Evolutionary conservation across 2,329 filamentous ascomycete genomes (phyloP), one percentile per base, ranked within the genome.

Genomic region (Mycosphaerella sp.): DNA sequence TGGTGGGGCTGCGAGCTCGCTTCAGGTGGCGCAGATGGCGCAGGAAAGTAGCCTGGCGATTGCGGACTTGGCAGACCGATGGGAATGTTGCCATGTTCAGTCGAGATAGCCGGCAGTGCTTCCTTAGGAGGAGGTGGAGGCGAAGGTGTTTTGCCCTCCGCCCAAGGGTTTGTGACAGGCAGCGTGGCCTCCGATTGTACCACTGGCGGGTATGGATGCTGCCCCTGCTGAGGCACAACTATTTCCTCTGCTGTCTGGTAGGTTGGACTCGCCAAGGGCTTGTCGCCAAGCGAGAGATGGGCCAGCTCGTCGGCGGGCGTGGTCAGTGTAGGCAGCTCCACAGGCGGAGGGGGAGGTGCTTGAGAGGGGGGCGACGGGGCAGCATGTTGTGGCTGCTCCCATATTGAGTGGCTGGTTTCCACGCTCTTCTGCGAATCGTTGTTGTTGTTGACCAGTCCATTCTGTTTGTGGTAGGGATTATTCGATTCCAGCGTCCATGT

Each of bases 281-380:
- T 46, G 21, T 64, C 62, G 36, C 64, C 59, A 5, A 73, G 44
- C 2, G 64, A 66, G 32, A 74, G 53, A 10, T 68, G 64, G 13
- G 68, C 65, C 51, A 73, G 61, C 49, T 68, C 63, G 12, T 74
- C 67, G 16, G 64, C 60, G 1, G 73, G 73, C 3, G 71, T 71
- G 32, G 66, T 67, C 21, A 64, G 61, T 3, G 72, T 63, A 21
- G 72, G 71, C 12, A 74, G 59, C 58, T 74, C 73, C 1, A 70
- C 70, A 2, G 71, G 52, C 17, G 55, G 57, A 13, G 46, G 39
- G 18, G 58, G 52, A 30, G 58, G 59, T 36, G 52, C 54, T 48
- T 52, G 48, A 27, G 40, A 35, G 4, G 47, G 50, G 16, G 58
- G 60, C 14, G 57, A 41, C 16, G 64, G 56, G 37, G 62, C 58